phyloP scores from a whole-genome alignment of 2,329 filamentous ascomycete genomes.

The Aureobasidium sp. region DNA sequence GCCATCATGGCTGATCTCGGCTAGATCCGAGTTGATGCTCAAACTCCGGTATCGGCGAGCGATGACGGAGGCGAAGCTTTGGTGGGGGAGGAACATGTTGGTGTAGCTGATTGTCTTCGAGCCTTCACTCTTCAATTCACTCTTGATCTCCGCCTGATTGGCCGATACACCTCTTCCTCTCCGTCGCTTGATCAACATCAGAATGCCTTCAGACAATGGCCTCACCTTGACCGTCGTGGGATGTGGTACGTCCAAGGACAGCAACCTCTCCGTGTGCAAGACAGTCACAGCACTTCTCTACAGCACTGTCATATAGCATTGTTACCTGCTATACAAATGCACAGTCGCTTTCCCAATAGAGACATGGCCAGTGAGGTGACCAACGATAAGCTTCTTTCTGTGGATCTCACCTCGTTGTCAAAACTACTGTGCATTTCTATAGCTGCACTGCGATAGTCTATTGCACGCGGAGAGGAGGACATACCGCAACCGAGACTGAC shows the following conservation, averaged over 20 bases:
- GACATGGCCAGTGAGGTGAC: background rate
- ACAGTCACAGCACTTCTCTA: too few relatives aligned
- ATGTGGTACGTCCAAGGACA: conserved; percentile 52
- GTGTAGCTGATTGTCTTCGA: background rate
- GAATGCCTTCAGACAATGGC: conserved; percentile 31
- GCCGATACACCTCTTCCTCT: background rate
- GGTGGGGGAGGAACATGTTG: background rate
- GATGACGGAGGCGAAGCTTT: background rate
- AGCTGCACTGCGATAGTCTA: background rate
- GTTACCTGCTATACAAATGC: background rate
- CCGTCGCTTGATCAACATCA: background rate
- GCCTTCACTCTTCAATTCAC: background rate
- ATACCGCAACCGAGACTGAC: background rate
- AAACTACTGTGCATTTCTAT: background rate
- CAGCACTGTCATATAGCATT: too few relatives aligned
- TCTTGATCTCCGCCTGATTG: background rate
- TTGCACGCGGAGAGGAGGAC: background rate
- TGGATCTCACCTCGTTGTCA: too few relatives aligned
- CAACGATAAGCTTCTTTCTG: too few relatives aligned
- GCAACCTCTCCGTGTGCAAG: background rate
- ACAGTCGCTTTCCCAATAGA: background rate
- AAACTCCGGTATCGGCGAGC: background rate
- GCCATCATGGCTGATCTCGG: background rate
- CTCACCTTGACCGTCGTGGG: conserved; percentile 75
- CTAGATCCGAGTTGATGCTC: background rate